Evolutionary conservation across 805 yeast species (phyloP).

Genomic region (Sugiyamaella mastotermitis): DNA sequence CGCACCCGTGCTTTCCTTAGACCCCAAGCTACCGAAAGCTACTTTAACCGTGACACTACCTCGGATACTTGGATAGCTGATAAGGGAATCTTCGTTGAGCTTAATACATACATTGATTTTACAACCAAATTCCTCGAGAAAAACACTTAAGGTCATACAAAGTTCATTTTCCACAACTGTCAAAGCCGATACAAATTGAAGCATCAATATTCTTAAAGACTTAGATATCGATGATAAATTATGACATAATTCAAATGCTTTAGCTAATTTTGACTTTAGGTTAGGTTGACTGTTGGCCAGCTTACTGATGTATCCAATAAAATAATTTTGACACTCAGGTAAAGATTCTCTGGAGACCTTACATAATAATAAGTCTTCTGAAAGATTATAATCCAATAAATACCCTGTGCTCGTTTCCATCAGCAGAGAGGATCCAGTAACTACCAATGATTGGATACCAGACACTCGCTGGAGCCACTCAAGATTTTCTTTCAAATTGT

Average conservation of each 20-base stretch:
- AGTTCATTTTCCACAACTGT: neutral
- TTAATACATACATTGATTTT: neutral
- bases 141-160: neutral
- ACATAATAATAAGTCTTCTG: neutral
- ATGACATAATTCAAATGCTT: no score
- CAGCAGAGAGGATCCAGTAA: neutral
- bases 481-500: neutral
- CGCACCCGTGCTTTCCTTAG: no score
- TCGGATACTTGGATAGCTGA: neutral
- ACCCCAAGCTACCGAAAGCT: neutral
- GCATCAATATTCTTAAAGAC: neutral
- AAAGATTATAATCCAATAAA: neutral
- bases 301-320: no score
- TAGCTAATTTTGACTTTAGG: no score
- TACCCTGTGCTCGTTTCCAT: no score
- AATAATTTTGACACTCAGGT: neutral
- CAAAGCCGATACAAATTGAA: neutral
- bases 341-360: neutral
- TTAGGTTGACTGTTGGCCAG: no score
- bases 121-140: neutral
- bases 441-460: neutral
- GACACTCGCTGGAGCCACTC: slow-evolving; percentile 1
- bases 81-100: neutral
- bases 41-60: neutral
- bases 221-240: neutral